These are phyloP conservation scores for Tubosaeta sp. DNA, from an alignment of 768 basidiomycete genomes.

Conservation along the genomic window DNA sequence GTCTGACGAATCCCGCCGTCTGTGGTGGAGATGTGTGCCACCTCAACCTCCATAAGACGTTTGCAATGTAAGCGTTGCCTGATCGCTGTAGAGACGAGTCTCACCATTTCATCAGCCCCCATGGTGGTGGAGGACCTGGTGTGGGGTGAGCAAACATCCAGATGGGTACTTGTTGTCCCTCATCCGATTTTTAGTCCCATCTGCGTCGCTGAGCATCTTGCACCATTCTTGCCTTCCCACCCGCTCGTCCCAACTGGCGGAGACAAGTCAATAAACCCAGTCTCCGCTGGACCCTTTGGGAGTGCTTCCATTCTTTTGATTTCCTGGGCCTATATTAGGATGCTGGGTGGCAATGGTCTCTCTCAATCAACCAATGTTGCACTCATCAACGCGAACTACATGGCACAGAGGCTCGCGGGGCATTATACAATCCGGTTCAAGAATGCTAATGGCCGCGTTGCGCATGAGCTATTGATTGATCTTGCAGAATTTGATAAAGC, in stretches of 20 bases:
- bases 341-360: conserved; percentile 95
- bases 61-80: conserved; percentile 68
- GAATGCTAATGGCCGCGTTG: conserved; percentile 88
- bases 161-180: neutral
- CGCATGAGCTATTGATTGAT: conserved; percentile 94
- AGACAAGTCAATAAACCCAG: conserved; percentile 73
- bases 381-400: conserved; percentile 95
- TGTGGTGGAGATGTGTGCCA: conserved; percentile 99
- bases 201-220: conserved; percentile 88
- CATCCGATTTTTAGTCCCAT: conserved; percentile 57
- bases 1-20: conserved; percentile 87
- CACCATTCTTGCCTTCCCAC: conserved; percentile 92
- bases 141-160: conserved; percentile 59
- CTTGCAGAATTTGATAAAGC: conserved; percentile 91
- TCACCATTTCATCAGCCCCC: conserved; percentile 54
- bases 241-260: conserved; percentile 66
- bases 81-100: neutral
- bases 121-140: conserved; percentile 96
- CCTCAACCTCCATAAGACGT: conserved; percentile 97
- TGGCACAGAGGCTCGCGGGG: conserved; percentile 80
- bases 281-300: conserved; percentile 90
- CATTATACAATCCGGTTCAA: conserved; percentile 87
- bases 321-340: conserved; percentile 99
- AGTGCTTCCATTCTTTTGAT: conserved; percentile 94
- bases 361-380: conserved; percentile 82